Evolutionary conservation across 192 early-diverging fungal species (phyloP).

Genomic region (Blastocladiella britannica): DNA sequence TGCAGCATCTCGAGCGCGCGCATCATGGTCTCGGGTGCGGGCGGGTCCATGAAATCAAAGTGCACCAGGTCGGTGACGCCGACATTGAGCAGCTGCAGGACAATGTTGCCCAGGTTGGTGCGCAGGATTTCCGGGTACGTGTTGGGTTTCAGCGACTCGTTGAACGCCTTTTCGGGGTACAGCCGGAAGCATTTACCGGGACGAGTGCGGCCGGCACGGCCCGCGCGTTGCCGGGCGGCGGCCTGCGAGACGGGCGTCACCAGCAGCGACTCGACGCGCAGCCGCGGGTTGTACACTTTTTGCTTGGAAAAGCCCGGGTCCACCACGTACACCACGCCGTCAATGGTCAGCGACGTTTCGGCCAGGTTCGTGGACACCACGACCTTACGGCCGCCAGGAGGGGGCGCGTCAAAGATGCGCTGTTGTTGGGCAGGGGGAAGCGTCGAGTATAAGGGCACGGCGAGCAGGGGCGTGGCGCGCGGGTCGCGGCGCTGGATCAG

Average conservation of each 20-base stretch:
- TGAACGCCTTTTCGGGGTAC: constrained; percentile 92
- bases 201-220: constrained; percentile 94
- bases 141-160: constrained; percentile 82
- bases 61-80: constrained; percentile 94
- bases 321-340: constrained; percentile 96
- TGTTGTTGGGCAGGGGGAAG: constrained; percentile 79
- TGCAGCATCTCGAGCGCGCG: constrained; percentile 88
- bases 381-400: constrained; percentile 83
- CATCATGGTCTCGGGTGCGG: constrained; percentile 96
- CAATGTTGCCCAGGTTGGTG: constrained; percentile 86
- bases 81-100: constrained; percentile 92
- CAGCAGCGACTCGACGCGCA: constrained; percentile 83
- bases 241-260: constrained; percentile 90
- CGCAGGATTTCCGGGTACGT: constrained; percentile 97
- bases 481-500: constrained; percentile 22
- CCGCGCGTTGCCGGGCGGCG: constrained; percentile 86
- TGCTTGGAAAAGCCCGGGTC: constrained; percentile 99
- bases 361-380: constrained; percentile 96
- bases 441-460: constrained; percentile 76
- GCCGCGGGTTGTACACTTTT: constrained; percentile 96
- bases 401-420: constrained; percentile 73
- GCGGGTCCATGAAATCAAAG: constrained; percentile 99
- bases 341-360: constrained; percentile 94
- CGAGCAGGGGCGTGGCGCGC: constrained; percentile 50
- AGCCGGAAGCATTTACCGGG: constrained; percentile 94